Evolutionary conservation across 345 rosid genomes (phyloP).

Genomic region (Fremontodendron californicum): DNA sequence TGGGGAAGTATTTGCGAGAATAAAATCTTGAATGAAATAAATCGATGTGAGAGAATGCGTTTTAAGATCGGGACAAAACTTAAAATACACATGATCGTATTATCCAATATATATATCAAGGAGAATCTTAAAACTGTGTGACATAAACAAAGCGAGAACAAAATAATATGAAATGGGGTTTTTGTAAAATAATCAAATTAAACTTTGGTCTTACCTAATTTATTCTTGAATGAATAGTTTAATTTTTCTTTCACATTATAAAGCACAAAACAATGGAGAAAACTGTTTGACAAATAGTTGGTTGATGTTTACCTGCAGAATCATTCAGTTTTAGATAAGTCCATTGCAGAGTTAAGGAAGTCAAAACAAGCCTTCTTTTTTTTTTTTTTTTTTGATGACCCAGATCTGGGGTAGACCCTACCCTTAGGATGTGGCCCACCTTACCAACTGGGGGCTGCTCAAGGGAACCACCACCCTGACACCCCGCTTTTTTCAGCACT

Average conservation of each 20-base stretch:
- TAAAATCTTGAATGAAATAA: too few relatives aligned
- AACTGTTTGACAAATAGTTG: not conserved
- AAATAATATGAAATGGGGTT: not conserved
- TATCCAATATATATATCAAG: not conserved
- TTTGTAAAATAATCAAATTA: not conserved
- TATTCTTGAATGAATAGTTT: not conserved
- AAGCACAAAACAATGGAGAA: not conserved
- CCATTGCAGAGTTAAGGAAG: not conserved
- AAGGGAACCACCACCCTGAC: too few relatives aligned
- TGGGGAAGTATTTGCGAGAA: too few relatives aligned
- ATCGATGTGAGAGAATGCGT: too few relatives aligned
- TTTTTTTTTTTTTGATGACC: too few relatives aligned
- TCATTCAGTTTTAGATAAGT: not conserved
- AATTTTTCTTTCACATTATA: not conserved
- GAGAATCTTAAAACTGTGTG: not conserved
- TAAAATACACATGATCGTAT: too few relatives aligned
- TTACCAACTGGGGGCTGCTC: too few relatives aligned
- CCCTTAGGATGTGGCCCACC: too few relatives aligned
- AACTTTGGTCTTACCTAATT: not conserved
- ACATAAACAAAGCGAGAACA: not conserved
- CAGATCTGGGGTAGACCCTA: too few relatives aligned
- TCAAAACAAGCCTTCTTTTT: not conserved
- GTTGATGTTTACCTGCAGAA: not conserved
- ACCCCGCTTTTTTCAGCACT: too few relatives aligned
- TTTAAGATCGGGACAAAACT: too few relatives aligned